Percentiles rank a stretch among this genome's conserved stretches.
phyloP scores from a whole-genome alignment of 1,284 basidiomycete species.

The Abortiporus biennis region DNA sequence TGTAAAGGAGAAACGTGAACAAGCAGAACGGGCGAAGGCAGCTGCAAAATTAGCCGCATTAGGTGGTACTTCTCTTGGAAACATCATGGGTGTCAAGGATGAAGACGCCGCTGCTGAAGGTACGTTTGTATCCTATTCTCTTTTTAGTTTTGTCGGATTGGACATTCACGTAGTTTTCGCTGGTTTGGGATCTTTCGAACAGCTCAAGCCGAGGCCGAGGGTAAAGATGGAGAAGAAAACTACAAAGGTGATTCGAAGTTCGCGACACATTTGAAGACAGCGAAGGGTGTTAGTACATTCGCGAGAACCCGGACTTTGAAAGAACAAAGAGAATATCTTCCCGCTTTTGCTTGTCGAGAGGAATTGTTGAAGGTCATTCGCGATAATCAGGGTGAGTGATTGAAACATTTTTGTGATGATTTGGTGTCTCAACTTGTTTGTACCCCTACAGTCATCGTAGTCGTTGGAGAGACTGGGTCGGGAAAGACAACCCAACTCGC shows the following conservation, averaged over 20 bases:
- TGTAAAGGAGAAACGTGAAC: conserved; percentile 93
- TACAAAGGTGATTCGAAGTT: conserved; percentile 97
- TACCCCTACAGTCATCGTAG: conserved; percentile 68
- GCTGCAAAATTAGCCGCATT: conserved; percentile 92
- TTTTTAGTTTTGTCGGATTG: conserved; percentile 39
- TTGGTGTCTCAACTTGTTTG: conserved; percentile 1
- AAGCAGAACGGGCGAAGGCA: conserved; percentile 92
- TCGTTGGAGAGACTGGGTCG: conserved; percentile 94
- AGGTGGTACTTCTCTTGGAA: conserved; percentile 90
- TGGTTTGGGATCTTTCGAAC: conserved; percentile 16
- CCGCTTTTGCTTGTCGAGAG: conserved; percentile 96
- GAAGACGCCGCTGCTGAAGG: conserved; percentile 86
- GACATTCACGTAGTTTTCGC: conserved; percentile 65
- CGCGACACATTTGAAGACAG: conserved; percentile 81
- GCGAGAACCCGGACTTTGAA: conserved; percentile 82
- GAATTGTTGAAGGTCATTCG: conserved; percentile 86
- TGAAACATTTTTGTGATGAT: not conserved
- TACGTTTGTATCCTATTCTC: conserved; percentile 34
- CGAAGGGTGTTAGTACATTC: conserved; percentile 78
- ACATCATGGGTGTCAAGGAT: conserved; percentile 96
- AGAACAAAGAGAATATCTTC: conserved; percentile 95
- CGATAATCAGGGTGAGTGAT: conserved; percentile 86
- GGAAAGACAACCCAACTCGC: conserved; percentile 93
- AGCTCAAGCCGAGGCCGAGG: conserved; percentile 55
- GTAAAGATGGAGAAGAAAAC: conserved; percentile 39